These are phyloP conservation scores for Hericium erinaceus DNA, from an alignment of 768 basidiomycete species.

Conservation along the genomic window DNA sequence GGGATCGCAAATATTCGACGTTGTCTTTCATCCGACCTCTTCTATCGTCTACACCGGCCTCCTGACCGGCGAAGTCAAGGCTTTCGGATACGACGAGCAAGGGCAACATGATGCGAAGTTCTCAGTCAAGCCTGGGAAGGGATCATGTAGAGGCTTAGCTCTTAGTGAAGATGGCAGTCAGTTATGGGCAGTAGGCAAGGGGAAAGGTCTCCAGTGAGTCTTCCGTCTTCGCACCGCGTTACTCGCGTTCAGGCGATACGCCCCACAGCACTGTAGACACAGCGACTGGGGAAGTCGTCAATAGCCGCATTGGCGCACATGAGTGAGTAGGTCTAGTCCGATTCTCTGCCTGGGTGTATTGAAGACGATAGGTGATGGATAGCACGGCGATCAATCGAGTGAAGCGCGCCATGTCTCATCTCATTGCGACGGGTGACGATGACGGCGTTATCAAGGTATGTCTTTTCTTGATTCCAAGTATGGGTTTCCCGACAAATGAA, in stretches of 20 bases:
- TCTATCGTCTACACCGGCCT: constrained; percentile 70
- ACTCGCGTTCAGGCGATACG: not conserved
- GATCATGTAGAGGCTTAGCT: constrained; percentile 71
- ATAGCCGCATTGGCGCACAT: constrained; percentile 45
- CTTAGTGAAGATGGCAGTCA: constrained; percentile 57
- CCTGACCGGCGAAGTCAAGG: constrained; percentile 76
- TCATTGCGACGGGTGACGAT: constrained; percentile 85
- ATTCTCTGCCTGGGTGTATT: constrained; percentile 10
- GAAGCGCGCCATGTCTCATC: constrained; percentile 55
- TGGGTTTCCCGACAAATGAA: not conserved
- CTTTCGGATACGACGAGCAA: constrained; percentile 69
- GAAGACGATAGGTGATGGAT: constrained; percentile 1
- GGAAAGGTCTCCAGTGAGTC: constrained; percentile 68
- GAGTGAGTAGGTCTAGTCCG: constrained; percentile 44
- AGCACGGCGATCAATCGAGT: constrained; percentile 86
- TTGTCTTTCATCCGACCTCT: constrained; percentile 73
- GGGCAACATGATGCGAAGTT: constrained; percentile 50
- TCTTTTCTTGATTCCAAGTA: not conserved
- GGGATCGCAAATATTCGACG: constrained; percentile 79
- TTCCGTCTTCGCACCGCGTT: constrained; percentile 1
- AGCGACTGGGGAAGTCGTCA: constrained; percentile 39
- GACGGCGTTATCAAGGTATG: constrained; percentile 86
- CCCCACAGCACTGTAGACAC: constrained; percentile 59
- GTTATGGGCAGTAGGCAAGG: constrained; percentile 77
- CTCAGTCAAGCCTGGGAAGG: constrained; percentile 65